A percentile compares a stretch with the other conserved stretches of the same genome.
These are phyloP conservation scores for Suillus cothurnatus DNA, from an alignment of 768 basidiomycete species.

Conservation along the genomic window DNA sequence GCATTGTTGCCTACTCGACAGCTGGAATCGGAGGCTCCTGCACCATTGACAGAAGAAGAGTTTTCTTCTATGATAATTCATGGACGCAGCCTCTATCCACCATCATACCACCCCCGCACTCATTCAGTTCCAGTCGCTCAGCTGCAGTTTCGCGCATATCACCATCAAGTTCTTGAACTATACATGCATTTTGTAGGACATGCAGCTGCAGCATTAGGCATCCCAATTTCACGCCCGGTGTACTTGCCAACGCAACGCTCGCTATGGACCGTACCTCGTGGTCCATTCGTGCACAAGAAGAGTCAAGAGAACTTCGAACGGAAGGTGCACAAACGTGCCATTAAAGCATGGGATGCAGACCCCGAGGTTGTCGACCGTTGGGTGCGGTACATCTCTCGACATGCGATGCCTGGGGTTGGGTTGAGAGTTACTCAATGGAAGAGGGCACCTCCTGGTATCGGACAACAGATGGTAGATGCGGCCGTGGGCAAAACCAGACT, in stretches of 20 bases:
- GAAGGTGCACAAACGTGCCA: constrained; percentile 75
- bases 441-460: constrained; percentile 55
- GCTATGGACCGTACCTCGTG: constrained; percentile 83
- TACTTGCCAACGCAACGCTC: constrained; percentile 73
- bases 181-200: constrained; percentile 85
- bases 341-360: constrained; percentile 92
- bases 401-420: constrained; percentile 85
- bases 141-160: constrained; percentile 83
- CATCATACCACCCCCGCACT: constrained; percentile 59
- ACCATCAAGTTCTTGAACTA: constrained; percentile 65
- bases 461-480: constrained; percentile 39
- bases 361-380: constrained; percentile 76
- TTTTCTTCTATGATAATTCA: constrained; percentile 58
- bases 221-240: constrained; percentile 68
- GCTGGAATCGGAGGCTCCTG: constrained; percentile 1
- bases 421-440: constrained; percentile 84
- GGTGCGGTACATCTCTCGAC: constrained; percentile 74
- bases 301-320: constrained; percentile 94
- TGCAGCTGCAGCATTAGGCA: constrained; percentile 81
- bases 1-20: not conserved
- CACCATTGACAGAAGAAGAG: constrained; percentile 38
- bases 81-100: constrained; percentile 58
- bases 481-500: constrained; percentile 37
- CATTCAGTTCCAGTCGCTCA: constrained; percentile 77
- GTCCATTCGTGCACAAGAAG: constrained; percentile 93